Conservation (phyloP, 257 asterid genomes). For the Plantago major region DNA sequence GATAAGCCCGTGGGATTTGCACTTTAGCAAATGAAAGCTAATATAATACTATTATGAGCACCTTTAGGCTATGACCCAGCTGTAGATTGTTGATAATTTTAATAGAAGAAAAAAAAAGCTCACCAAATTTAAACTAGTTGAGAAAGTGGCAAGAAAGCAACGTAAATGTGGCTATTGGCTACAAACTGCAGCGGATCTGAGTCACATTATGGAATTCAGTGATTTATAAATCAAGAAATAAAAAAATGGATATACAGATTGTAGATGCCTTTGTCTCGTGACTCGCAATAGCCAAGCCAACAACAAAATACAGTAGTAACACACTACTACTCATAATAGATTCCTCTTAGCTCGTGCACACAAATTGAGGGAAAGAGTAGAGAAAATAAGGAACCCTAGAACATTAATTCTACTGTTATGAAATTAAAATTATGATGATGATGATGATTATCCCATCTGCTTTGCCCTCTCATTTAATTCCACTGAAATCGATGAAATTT, state of each 20-base stretch:
- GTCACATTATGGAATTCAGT: slow-evolving; percentile 33
- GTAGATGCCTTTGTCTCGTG: slow-evolving; percentile 26
- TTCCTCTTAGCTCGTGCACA: slow-evolving; percentile 17
- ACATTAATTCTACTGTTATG: slow-evolving; percentile 2
- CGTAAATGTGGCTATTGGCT: slow-evolving; percentile 21
- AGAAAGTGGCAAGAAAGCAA: slow-evolving; percentile 16
- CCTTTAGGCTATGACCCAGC: neutral
- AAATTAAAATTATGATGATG: neutral
- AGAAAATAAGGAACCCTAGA: neutral
- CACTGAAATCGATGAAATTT: no score
- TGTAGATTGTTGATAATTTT: neutral
- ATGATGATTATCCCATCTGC: no score
- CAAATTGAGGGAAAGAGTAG: neutral
- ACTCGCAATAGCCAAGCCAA: slow-evolving; percentile 24
- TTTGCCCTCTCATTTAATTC: no score
- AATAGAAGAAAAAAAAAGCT: slow-evolving; percentile 5
- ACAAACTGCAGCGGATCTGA: slow-evolving; percentile 25
- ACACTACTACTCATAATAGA: no score
- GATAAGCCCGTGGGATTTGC: slow-evolving; percentile 25
- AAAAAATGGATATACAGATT: neutral
- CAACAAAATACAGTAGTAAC: neutral
- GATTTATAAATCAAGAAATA: neutral
- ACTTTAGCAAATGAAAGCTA: slow-evolving; percentile 23
- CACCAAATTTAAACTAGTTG: slow-evolving; percentile 7
- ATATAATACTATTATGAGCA: slow-evolving; percentile 14